Conservation (phyloP, 148 eudicot species). For the Rheum nobile region DNA sequence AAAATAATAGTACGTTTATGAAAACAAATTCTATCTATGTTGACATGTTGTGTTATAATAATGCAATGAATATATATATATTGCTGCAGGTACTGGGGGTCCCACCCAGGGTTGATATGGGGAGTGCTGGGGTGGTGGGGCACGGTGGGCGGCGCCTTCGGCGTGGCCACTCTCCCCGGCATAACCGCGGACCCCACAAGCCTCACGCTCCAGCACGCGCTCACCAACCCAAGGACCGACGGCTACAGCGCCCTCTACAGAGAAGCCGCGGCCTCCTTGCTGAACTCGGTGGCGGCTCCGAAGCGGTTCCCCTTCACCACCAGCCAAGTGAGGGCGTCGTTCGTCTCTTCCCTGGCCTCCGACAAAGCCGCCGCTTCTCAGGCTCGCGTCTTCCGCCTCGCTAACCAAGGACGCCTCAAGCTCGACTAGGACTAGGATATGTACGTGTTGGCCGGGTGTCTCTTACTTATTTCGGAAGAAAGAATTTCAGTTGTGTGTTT, state of each 20-base stretch:
- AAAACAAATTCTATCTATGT: background rate
- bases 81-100: conserved; percentile 51
- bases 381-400: conserved; percentile 66
- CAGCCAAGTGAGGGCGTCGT: conserved; percentile 46
- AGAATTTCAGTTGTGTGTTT: no score
- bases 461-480: background rate
- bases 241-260: conserved; percentile 63
- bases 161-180: conserved; percentile 40
- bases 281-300: conserved; percentile 59
- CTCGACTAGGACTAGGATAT: background rate
- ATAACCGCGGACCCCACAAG: conserved; percentile 24
- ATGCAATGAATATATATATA: background rate
- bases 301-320: conserved; percentile 50
- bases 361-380: conserved; percentile 64
- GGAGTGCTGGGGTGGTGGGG: conserved; percentile 66
- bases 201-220: conserved; percentile 38
- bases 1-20: no score
- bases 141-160: conserved; percentile 57
- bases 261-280: conserved; percentile 80
- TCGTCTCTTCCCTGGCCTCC: conserved; percentile 42
- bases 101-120: conserved; percentile 57
- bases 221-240: conserved; percentile 44
- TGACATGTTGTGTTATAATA: background rate
- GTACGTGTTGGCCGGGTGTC: no score
- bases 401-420: conserved; percentile 58